Percentiles rank a stretch among this genome's conserved stretches.
Evolutionary conservation across 2,329 filamentous ascomycete species (phyloP).

Genomic region (Curvularia sp.): DNA sequence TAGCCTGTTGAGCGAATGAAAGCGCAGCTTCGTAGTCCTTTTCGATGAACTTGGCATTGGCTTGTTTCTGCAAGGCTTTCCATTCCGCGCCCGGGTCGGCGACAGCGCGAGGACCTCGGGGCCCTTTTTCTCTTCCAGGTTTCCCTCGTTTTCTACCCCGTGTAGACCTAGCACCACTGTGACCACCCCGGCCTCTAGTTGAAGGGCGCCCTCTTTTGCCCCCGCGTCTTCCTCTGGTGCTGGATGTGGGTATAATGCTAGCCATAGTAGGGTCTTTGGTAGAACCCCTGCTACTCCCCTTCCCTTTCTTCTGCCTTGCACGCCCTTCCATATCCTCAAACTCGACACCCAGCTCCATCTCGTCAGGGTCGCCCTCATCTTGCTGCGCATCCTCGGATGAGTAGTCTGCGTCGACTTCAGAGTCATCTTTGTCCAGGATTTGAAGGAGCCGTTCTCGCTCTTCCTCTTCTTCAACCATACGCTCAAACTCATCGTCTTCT

Average conservation of each 20-base stretch:
- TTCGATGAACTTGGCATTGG: conserved; percentile 71
- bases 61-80: conserved; percentile 70
- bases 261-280: conserved; percentile 1
- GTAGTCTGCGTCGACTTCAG: conserved; percentile 48
- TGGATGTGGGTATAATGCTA: conserved; percentile 13
- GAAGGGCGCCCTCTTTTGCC: conserved; percentile 37
- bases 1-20: conserved; percentile 43
- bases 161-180: conserved; percentile 24
- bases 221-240: conserved; percentile 28
- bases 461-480: conserved; percentile 32
- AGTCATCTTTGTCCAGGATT: conserved; percentile 41
- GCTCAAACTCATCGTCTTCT: conserved; percentile 38
- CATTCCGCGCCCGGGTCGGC: conserved; percentile 75
- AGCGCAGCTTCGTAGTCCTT: conserved; percentile 63
- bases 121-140: conserved; percentile 41
- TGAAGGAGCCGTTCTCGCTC: conserved; percentile 42
- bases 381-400: conserved; percentile 43
- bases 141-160: conserved; percentile 34
- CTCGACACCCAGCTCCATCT: conserved; percentile 40
- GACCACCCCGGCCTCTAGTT: conserved; percentile 36
- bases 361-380: conserved; percentile 44
- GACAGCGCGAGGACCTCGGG: conserved; percentile 59
- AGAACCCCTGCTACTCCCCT: conserved; percentile 9
- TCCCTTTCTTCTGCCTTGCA: conserved; percentile 28
- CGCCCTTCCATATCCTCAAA: conserved; percentile 39